Conservation (phyloP, 1,284 basidiomycete genomes). For the Marasmius fiardii region DNA sequence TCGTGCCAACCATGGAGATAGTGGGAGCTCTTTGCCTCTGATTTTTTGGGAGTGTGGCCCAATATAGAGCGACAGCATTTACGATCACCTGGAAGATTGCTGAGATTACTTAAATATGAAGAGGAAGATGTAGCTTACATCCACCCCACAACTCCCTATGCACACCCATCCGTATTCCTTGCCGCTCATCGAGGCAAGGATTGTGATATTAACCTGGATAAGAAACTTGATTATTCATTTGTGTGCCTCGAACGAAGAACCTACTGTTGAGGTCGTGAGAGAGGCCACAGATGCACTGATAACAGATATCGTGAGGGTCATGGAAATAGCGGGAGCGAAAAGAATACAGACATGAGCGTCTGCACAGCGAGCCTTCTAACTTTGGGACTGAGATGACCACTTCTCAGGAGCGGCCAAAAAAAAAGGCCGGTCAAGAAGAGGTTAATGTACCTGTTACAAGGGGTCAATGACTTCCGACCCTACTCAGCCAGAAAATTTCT, state of each 20-base stretch:
- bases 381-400: conserved; percentile 25
- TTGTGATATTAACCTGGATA: conserved; percentile 34
- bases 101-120: background rate
- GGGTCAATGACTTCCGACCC: too few species aligned
- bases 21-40: conserved; percentile 2
- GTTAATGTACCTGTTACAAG: conserved; percentile 28
- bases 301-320: background rate
- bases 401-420: conserved; percentile 35
- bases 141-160: conserved; percentile 42
- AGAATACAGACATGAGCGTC: conserved; percentile 28
- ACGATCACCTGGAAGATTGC: conserved; percentile 21
- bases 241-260: background rate
- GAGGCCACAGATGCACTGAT: conserved; percentile 37
- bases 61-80: conserved; percentile 28
- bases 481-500: too few species aligned
- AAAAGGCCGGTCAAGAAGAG: conserved; percentile 40
- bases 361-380: conserved; percentile 31
- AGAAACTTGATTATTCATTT: background rate
- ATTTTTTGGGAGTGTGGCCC: conserved; percentile 18
- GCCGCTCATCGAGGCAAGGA: conserved; percentile 40
- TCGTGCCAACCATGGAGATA: conserved; percentile 3
- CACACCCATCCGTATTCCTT: conserved; percentile 44
- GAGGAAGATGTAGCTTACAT: conserved; percentile 25
- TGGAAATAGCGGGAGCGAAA: background rate
- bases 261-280: conserved; percentile 30